A percentile compares a stretch with the other conserved stretches of the same genome.
phyloP scores from a whole-genome alignment of 306 rosid species.

The Vigna nakashimae region DNA sequence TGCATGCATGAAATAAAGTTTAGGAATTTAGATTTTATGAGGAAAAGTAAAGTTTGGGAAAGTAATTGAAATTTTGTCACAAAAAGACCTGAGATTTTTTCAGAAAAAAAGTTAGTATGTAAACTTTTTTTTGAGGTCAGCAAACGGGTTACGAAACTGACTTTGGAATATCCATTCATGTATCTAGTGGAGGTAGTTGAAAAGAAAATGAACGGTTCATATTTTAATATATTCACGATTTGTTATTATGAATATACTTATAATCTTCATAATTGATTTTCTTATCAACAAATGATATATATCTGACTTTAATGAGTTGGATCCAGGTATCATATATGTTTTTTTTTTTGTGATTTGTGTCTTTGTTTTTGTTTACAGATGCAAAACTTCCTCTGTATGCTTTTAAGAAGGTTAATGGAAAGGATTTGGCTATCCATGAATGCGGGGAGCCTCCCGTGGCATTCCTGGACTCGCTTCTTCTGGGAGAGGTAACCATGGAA shows the following conservation, averaged over 20 bases:
- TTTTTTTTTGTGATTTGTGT: neutral
- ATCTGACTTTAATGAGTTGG: neutral
- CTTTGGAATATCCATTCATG: too few relatives aligned
- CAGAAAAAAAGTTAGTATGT: too few relatives aligned
- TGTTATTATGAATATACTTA: neutral
- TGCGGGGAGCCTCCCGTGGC: conserved; percentile 69
- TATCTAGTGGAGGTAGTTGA: too few relatives aligned
- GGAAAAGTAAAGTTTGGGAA: too few relatives aligned
- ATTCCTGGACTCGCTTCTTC: conserved; percentile 86
- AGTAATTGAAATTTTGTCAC: too few relatives aligned
- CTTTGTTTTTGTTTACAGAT: conserved; percentile 52
- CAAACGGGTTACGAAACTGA: too few relatives aligned
- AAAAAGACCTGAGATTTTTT: too few relatives aligned
- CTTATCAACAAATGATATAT: neutral
- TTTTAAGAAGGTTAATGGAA: conserved; percentile 56
- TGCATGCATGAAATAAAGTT: neutral
- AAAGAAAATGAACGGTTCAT: neutral
- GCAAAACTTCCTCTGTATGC: conserved; percentile 94
- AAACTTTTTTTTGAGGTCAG: too few relatives aligned
- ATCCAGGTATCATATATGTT: neutral
- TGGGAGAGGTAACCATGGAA: conserved; percentile 64
- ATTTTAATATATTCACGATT: neutral
- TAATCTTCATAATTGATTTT: neutral
- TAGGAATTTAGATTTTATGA: too few relatives aligned
- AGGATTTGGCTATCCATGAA: conserved; percentile 44